Evolutionary conservation across 257 asterid genomes (phyloP), one percentile per base, ranked within the genome.

Genomic region (Avicennia marina): DNA sequence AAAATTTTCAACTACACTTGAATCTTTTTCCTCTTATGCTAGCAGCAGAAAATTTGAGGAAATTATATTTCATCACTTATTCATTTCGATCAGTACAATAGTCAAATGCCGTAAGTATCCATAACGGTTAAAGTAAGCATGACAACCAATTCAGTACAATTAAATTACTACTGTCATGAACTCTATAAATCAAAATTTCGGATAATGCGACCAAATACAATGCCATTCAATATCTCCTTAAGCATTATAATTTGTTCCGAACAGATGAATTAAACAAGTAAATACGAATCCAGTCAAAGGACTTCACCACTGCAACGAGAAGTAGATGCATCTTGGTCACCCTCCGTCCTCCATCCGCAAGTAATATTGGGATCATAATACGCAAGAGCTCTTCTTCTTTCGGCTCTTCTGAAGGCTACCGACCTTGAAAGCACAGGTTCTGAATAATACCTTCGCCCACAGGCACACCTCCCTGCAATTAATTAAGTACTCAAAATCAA

Each of bases 331-430:
- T 78, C 77, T 57, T 79, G 81, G 70, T 77, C 86, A 44, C 71
- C 80, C 72, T 77, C 83, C 8, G 87, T 67, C 63, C 84, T 81
- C 64, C 87, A 73, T 5, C 95, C 79, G 62, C 74, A 32, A 32
- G 80, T 33, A 64, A 75, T 38, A 20, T 51, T 66, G 15, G 83
- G 61, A 72, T 27, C 42, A 63, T 19, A 38, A 41, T 38, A 52
- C 43, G 46, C 55, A 47, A 17, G 33, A 1, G 27, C 45, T 34
- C 47, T 59, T 59, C 68, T 49, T 32, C 75, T 45, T 16, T 51
- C 12, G 7, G 19, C 38, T 7, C 60, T 59, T 36, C 55, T 17
- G 34, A 27, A 55, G 57, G 17, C 39, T 42, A 7, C 57, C 5
- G 18, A 39, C 51, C 21, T 46, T 4, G 61, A 26, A 46, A 53